Percentiles rank a stretch among this genome's conserved stretches.
Evolutionary conservation across 23 red algal species (phyloP).

Genomic region (Gracilaria gracilis): DNA sequence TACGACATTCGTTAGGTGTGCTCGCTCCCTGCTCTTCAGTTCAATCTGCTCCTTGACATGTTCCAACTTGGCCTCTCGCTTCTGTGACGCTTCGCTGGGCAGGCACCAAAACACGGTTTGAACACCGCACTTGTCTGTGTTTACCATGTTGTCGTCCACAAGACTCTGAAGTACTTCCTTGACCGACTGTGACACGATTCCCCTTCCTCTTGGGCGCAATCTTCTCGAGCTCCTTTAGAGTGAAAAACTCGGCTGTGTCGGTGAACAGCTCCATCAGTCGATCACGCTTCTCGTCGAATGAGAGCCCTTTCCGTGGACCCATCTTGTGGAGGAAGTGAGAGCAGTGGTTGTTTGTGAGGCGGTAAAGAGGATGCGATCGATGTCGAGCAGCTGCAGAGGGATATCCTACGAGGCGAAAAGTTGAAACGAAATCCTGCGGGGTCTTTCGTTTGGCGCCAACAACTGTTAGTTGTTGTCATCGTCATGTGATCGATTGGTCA

Average conservation of each 20-base stretch:
- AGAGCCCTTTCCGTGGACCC: constrained; percentile 85
- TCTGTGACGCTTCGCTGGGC: constrained; percentile 87
- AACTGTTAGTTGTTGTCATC: too few species aligned
- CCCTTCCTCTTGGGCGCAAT: constrained; percentile 94
- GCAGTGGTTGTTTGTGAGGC: not conserved
- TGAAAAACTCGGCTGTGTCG: constrained; percentile 90
- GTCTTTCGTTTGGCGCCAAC: too few species aligned
- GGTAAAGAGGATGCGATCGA: not conserved
- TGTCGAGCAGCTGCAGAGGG: not conserved
- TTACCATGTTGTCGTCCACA: constrained; percentile 95
- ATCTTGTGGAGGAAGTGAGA: constrained; percentile 16
- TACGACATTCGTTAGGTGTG: constrained; percentile 27
- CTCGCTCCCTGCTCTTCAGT: constrained; percentile 19
- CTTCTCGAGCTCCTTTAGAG: constrained; percentile 98
- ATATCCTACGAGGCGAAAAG: too few species aligned
- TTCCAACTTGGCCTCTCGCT: constrained; percentile 9
- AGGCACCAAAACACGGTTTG: constrained; percentile 98
- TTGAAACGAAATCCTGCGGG: too few species aligned
- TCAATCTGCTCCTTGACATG: constrained; percentile 12
- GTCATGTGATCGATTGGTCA: too few species aligned
- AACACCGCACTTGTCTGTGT: constrained; percentile 94
- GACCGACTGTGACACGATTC: constrained; percentile 92
- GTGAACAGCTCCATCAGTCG: constrained; percentile 88
- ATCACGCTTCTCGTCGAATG: constrained; percentile 91
- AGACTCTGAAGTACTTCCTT: constrained; percentile 96